phyloP scores from a whole-genome alignment of 192 early-diverging fungal genomes.

The Gigaspora rosea region DNA sequence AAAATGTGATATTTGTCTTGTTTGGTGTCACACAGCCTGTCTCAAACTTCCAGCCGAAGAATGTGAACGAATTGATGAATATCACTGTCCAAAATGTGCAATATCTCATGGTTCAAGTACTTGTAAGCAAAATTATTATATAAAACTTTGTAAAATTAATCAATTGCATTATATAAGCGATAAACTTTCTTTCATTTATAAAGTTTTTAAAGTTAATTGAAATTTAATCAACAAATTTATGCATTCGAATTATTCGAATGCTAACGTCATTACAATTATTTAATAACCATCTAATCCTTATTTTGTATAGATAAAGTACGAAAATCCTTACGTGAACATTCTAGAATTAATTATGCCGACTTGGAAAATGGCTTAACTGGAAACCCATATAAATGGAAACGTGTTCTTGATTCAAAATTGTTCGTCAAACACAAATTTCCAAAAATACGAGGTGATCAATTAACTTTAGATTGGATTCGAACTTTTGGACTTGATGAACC shows the following conservation, averaged over 20 bases:
- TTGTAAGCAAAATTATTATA: conserved; percentile 33
- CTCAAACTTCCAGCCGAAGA: conserved; percentile 56
- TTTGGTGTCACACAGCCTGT: conserved; percentile 70
- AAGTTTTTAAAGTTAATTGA: too few relatives aligned
- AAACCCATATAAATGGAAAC: conserved; percentile 79
- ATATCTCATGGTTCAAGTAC: conserved; percentile 60
- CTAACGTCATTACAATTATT: too few relatives aligned
- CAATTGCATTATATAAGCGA: too few relatives aligned
- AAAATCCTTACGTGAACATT: conserved; percentile 59
- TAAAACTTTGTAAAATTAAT: too few relatives aligned
- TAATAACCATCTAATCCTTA: background rate
- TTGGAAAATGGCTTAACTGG: conserved; percentile 76
- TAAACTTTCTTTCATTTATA: too few relatives aligned
- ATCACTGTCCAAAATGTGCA: conserved; percentile 61
- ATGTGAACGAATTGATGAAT: conserved; percentile 64
- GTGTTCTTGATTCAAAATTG: conserved; percentile 66
- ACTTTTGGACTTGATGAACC: conserved; percentile 69
- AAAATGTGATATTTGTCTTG: conserved; percentile 65
- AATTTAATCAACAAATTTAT: too few relatives aligned
- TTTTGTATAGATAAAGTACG: conserved; percentile 48
- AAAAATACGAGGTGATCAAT: conserved; percentile 59
- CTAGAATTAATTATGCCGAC: conserved; percentile 80
- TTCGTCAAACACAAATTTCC: conserved; percentile 71
- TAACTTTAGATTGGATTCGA: conserved; percentile 70
- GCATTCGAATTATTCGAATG: too few relatives aligned